Evolutionary conservation across 257 asterid genomes (phyloP).

Genomic region (Solanum gracilifrons): DNA sequence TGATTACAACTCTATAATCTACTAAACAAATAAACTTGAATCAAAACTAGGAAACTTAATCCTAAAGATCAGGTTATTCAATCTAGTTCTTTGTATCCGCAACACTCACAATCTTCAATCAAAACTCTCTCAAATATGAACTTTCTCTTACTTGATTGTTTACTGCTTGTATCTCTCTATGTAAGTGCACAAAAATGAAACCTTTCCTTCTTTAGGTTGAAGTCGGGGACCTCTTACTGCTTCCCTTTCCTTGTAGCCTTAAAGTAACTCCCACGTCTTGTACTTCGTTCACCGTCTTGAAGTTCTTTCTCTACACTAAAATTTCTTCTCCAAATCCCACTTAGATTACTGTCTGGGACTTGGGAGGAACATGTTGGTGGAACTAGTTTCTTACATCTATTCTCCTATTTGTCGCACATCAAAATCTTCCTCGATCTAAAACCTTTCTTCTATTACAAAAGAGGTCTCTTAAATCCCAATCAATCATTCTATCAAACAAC

Average conservation of each 20-base stretch:
- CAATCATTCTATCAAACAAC: background rate
- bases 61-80: background rate
- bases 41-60: too few species aligned
- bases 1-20: too few species aligned
- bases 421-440: background rate
- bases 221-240: too few species aligned
- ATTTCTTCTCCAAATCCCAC: background rate
- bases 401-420: background rate
- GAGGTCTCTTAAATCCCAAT: background rate
- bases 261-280: too few species aligned
- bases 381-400: background rate
- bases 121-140: too few species aligned
- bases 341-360: background rate
- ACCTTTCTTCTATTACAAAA: background rate
- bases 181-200: too few species aligned
- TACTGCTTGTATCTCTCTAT: too few species aligned
- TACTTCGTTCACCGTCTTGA: background rate
- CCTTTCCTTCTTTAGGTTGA: too few species aligned
- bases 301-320: background rate
- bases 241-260: too few species aligned
- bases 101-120: too few species aligned
- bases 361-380: background rate
- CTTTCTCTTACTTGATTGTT: too few species aligned
- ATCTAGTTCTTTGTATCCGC: background rate
- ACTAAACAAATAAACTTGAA: too few species aligned